phyloP scores from a whole-genome alignment of 441 rosid genomes.

The Euphorbia corollata region DNA sequence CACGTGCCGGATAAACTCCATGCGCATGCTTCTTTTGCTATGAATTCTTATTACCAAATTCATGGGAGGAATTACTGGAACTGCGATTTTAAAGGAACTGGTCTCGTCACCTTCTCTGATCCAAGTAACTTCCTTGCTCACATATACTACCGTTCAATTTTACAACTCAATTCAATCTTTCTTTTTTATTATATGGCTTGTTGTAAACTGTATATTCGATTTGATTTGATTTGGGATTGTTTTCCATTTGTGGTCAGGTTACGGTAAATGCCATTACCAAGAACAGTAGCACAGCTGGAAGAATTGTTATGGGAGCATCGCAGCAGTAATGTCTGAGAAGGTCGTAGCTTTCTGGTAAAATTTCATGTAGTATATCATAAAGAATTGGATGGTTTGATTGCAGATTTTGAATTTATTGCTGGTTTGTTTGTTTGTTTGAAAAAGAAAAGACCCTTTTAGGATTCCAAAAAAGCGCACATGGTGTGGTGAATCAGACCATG shows the following conservation, averaged over 20 bases:
- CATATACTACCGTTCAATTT: too few species aligned
- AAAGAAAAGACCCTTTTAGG: not conserved
- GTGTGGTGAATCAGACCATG: conserved; percentile 6
- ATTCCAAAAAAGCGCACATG: conserved; percentile 23
- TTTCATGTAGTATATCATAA: not conserved
- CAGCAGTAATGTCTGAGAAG: too few species aligned
- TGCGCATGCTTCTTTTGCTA: conserved; percentile 62
- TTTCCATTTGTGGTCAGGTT: conserved; percentile 29
- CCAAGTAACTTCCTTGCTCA: conserved; percentile 39
- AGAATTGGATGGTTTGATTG: conserved; percentile 4
- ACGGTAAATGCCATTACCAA: conserved; percentile 48
- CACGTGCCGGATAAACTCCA: conserved; percentile 43
- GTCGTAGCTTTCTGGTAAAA: not conserved
- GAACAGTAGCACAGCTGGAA: conserved; percentile 30
- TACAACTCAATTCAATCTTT: not conserved
- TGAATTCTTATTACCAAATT: conserved; percentile 64
- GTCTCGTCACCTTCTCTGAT: conserved; percentile 58
- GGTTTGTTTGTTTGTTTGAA: not conserved
- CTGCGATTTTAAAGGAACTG: conserved; percentile 64
- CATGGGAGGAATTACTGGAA: conserved; percentile 77
- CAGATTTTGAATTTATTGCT: conserved; percentile 19
- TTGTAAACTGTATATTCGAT: not conserved
- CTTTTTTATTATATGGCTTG: not conserved
- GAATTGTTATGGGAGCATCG: not conserved
- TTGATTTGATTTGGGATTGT: not conserved